Base-by-base conservation (phyloP, 805 yeast species). In the Metschnikowia cerradonensis region DNA sequence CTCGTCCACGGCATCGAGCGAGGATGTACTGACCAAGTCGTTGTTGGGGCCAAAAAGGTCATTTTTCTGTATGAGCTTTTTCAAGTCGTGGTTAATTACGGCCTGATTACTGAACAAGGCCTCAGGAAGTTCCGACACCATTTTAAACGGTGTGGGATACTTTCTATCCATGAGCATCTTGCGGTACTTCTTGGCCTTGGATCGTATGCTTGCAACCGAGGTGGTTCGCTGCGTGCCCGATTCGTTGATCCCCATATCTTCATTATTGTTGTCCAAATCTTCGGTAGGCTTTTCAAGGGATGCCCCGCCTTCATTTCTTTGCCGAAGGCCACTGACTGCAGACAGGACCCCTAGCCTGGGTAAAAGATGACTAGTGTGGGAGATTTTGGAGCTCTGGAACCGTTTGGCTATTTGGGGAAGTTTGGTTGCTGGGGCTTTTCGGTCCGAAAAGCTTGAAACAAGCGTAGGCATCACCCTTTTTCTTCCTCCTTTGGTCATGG, bases 401-500 rank as follows among this genome's bases (percentile, higher is more conserved):
- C 44, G 31, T 47, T 23, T 26, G 31, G 36, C 8, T 15, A 19
- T 14, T 15, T 13, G 14, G 14, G 41, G n/a, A 47, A 33, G 17
- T 23, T 41, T 31, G 13, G 6, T 15, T 13, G 19, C 8, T 30
- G 48, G 17, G 30, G 35, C 14, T 45, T 41, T 19, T 26, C 66
- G 62, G 11, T 44, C 53, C 14, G 75, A 63, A 1, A 79, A 60
- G 1, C 73, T 63, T 0, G 91, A 81, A 3, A 86, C 76, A 13
- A 86, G 65, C 20, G 83, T 73, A 4, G 94, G 95, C 0, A 88
- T 79, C 2, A 88, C 90, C 57, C 94, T 68, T 58, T 86, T 87
- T 60, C 81, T 82, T 3, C 94, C 94, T 36, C 85, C 84, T 58
- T 88, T 86, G 0, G 91, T 81, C 4, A 87, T 76, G 2, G 87